Conservation (phyloP, 2,329 filamentous ascomycete genomes). For the Cladosporium sp. region DNA sequence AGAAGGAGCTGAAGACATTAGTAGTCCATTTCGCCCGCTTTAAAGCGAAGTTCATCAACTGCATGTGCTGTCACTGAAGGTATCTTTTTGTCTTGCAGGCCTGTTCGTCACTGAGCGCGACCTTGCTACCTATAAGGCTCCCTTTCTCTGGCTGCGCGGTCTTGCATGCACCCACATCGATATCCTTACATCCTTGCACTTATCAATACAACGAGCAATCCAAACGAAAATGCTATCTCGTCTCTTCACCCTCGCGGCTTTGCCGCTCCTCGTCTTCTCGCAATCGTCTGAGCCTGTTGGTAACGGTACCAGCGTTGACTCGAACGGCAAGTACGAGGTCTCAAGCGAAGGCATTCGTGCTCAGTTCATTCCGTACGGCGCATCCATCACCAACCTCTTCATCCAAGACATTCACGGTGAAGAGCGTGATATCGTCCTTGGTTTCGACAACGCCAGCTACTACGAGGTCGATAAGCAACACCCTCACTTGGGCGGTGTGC, state of each 20-base stretch:
- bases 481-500: constrained; percentile 68
- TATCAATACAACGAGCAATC: neutral
- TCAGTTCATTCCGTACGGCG: constrained; percentile 70
- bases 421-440: constrained; percentile 66
- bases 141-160: neutral
- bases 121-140: too few relatives aligned
- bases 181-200: neutral
- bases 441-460: constrained; percentile 71
- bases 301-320: constrained; percentile 21
- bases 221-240: constrained; percentile 10
- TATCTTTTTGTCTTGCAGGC: neutral
- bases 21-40: neutral
- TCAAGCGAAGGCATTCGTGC: constrained; percentile 62
- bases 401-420: constrained; percentile 66
- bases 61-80: too few relatives aligned
- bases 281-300: constrained; percentile 16
- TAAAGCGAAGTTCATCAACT: constrained; percentile 1
- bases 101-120: too few relatives aligned
- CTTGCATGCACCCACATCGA: too few relatives aligned
- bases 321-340: constrained; percentile 65
- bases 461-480: constrained; percentile 63
- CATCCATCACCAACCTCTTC: constrained; percentile 67
- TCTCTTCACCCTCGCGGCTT: constrained; percentile 17
- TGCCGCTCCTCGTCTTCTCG: constrained; percentile 18
- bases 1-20: neutral